Base-by-base conservation (phyloP, 139 green algal species). In the Auxenochlorella pyrenoidosa region DNA sequence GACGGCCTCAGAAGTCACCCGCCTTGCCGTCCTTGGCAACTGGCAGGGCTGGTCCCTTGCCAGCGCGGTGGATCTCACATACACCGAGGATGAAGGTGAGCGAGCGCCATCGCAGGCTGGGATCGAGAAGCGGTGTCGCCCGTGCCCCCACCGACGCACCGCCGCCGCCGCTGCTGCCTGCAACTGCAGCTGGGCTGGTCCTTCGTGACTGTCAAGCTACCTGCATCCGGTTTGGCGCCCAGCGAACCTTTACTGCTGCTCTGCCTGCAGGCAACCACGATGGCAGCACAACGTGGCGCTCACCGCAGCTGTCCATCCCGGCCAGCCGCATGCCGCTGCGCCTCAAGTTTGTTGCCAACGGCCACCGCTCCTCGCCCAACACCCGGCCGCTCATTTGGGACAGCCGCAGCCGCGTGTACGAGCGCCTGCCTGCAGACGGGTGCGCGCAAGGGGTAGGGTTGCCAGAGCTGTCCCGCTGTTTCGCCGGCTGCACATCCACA, bases 371-470 rank as follows among this genome's bases (percentile, higher is more conserved):
- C 13, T 90, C 86, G 5, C 91, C 91, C 63, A 94, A 91, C 47
- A 93, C 87, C 2, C 80, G 91, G 60, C 91, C 91, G 19, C 81
- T 94, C 5, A 84, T 93, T 2, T 94, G 91, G 89, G 91, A 94
- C 51, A 21, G 32, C 5, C 28, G 44, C 19, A 71, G 40, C 65
- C 59, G 89, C 0, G 47, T 73, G 41, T 65, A 73, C 15, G 43
- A 66, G 3, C 0, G 15, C 0, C 32, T 89, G 15, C 91, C 89
- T 0, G 43, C 34, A 0, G 75, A 89, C 41, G 91, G 89, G 76
- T 84, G 82, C 24, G 59, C 30, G 32, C 32, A 30, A 40, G 51
- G 73, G 43, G 47, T 54, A 10, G 47, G 47, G 8, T 54, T 54
- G 47, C 47, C n/a, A n/a, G n/a, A n/a, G n/a, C n/a, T n/a, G n/a